phyloP scores from a whole-genome alignment of 2,329 filamentous ascomycete species.

The Epichloe hybrida region DNA sequence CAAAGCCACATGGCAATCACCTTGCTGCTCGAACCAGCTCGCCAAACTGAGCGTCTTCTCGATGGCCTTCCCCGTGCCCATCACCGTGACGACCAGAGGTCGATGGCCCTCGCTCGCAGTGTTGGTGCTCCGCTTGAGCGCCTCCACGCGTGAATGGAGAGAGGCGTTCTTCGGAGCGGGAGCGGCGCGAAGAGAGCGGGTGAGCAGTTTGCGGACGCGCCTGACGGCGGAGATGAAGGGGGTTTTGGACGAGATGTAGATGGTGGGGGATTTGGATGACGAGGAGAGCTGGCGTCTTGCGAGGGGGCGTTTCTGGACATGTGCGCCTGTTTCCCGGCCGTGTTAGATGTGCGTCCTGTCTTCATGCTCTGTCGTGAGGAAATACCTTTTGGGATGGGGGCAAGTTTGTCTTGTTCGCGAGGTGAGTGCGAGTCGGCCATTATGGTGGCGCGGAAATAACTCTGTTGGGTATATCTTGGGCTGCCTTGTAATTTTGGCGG shows the following conservation, averaged over 20 bases:
- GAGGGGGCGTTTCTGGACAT: slow-evolving; percentile 35
- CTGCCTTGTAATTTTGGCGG: neutral
- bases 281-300: slow-evolving; percentile 26
- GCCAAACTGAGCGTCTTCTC: slow-evolving; percentile 48
- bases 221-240: slow-evolving; percentile 56
- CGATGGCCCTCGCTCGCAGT: slow-evolving; percentile 9
- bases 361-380: neutral
- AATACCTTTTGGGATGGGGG: slow-evolving; percentile 3
- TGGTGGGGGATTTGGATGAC: slow-evolving; percentile 29
- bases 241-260: slow-evolving; percentile 55
- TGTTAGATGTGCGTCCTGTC: neutral
- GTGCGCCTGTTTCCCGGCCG: slow-evolving; percentile 24
- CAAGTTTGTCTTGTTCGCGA: neutral
- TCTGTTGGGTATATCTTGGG: no score
- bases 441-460: neutral
- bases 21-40: slow-evolving; percentile 49
- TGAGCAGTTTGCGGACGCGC: slow-evolving; percentile 50
- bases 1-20: slow-evolving; percentile 43
- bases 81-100: slow-evolving; percentile 34
- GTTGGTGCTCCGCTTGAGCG: slow-evolving; percentile 22
- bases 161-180: slow-evolving; percentile 35
- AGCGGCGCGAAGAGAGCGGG: slow-evolving; percentile 31
- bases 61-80: slow-evolving; percentile 55
- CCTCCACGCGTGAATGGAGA: slow-evolving; percentile 32
- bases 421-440: neutral